Base-by-base conservation (phyloP, 768 basidiomycete species). In the Trametes coccinea region DNA sequence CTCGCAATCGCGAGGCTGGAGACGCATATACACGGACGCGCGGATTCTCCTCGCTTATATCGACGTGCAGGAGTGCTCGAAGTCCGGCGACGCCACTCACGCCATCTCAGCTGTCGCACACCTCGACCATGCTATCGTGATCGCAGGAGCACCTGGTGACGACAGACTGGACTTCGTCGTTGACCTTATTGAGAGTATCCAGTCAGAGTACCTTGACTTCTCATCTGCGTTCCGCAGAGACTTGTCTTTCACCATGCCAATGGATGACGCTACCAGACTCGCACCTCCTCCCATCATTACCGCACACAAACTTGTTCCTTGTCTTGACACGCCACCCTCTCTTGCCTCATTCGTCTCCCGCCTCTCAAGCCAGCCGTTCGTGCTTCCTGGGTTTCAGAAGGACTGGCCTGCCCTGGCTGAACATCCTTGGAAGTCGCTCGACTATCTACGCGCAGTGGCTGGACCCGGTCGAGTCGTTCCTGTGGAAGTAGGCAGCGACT, bases 391-490 rank as follows among this genome's bases (percentile, higher is more conserved):
- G 2, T 88, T 82, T 74, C 83, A 86, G 8, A 60, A 56, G 27
- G 75, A 85, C 52, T 98, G 95, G 95, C 90, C 93, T 5, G 96
- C 96, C 1, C 65, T 92, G 63, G 78, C 76, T 9, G 76, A 82
- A 37, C 85, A 82, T 56, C 80, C 84, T 4, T 98, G 96, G 96
- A 64, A 73, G 10, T 88, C 85, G 16, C 74, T 79, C 5, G 71
- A 77, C 2, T 98, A 99, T 71, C 81, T 99, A 0, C 79, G 80
- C 13, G 76, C 78, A 4, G 76, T 86, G 0, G 84, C 89, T 2
- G 97, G 97, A 13, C 84, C 83, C 45, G 95, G 90, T 2, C 82
- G 97, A 22, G 75, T 92, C 4, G 89, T 98, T 1, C 97, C 96
- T 5, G 87, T 98, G 6, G 96, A 98, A 74, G 75, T 97, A 16